phyloP scores from a whole-genome alignment of 2,329 filamentous ascomycete species.

The Penicillium rolfsii region DNA sequence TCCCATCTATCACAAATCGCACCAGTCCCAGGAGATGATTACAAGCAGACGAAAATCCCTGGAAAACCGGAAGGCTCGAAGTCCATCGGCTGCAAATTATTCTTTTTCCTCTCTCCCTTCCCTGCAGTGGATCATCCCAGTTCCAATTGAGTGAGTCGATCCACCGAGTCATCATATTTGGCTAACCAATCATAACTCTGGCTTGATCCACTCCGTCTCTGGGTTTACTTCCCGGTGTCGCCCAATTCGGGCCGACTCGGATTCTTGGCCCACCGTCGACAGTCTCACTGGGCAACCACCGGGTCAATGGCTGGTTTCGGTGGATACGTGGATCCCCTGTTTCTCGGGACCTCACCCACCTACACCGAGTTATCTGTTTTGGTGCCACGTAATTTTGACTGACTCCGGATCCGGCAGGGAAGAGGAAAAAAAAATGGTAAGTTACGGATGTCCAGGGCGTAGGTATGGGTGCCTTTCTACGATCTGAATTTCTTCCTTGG shows the following conservation, averaged over 20 bases:
- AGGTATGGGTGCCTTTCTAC: neutral
- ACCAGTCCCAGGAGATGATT: too few relatives aligned
- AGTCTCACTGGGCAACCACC: constrained; percentile 31
- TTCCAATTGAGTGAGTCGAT: constrained; percentile 24
- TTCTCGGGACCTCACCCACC: constrained; percentile 26
- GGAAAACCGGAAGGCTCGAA: neutral
- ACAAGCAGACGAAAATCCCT: neutral
- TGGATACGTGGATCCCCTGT: constrained; percentile 19
- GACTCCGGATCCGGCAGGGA: constrained; percentile 13
- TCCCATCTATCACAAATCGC: neutral
- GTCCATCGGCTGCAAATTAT: neutral
- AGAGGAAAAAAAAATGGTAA: too few relatives aligned
- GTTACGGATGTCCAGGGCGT: too few relatives aligned
- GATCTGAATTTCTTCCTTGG: neutral
- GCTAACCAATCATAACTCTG: constrained; percentile 22
- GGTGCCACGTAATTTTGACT: constrained; percentile 25
- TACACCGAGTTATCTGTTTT: constrained; percentile 30
- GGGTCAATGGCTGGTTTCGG: constrained; percentile 22
- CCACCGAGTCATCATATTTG: constrained; percentile 11
- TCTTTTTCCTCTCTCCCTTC: constrained; percentile 13
- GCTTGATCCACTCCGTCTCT: constrained; percentile 12
- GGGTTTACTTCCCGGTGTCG: constrained; percentile 27
- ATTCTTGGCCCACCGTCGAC: constrained; percentile 31
- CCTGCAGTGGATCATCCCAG: constrained; percentile 32
- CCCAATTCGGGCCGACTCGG: constrained; percentile 35